Conservation (phyloP, 768 basidiomycete species). For the Melanogaster broomeanus region DNA sequence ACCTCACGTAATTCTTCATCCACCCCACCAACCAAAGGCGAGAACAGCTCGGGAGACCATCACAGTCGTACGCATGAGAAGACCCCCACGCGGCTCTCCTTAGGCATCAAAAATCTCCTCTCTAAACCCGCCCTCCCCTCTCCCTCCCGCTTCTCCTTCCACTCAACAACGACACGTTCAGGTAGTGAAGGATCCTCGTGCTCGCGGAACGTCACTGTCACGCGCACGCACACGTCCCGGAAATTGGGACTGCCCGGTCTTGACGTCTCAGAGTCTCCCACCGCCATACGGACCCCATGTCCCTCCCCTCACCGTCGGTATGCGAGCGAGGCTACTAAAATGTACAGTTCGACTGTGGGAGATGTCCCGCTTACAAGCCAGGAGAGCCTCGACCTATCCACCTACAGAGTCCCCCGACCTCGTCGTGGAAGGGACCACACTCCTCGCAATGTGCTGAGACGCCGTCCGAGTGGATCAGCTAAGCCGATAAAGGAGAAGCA, state of each 20-base stretch:
- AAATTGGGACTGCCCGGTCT: constrained; percentile 26
- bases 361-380: constrained; percentile 7
- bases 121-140: constrained; percentile 31
- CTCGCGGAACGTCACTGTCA: constrained; percentile 3
- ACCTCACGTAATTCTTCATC: constrained; percentile 14
- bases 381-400: constrained; percentile 10
- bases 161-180: constrained; percentile 11
- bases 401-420: constrained; percentile 1
- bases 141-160: constrained; percentile 21
- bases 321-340: constrained; percentile 14
- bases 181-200: constrained; percentile 10
- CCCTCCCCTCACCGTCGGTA: constrained; percentile 18
- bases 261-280: constrained; percentile 14
- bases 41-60: constrained; percentile 5
- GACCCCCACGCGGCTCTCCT: constrained; percentile 19
- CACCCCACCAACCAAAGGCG: neutral
- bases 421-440: constrained; percentile 14
- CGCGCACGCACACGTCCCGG: constrained; percentile 16
- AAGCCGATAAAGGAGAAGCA: constrained; percentile 15
- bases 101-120: constrained; percentile 38
- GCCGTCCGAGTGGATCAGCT: constrained; percentile 28
- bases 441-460: constrained; percentile 34
- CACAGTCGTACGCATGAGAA: constrained; percentile 8
- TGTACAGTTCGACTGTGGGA: neutral
- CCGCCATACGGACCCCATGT: constrained; percentile 3